Evolutionary conservation across 169 alveolate genomes (phyloP), one percentile per base, ranked within the genome.

Genomic region (Plasmodium knowlesi): DNA sequence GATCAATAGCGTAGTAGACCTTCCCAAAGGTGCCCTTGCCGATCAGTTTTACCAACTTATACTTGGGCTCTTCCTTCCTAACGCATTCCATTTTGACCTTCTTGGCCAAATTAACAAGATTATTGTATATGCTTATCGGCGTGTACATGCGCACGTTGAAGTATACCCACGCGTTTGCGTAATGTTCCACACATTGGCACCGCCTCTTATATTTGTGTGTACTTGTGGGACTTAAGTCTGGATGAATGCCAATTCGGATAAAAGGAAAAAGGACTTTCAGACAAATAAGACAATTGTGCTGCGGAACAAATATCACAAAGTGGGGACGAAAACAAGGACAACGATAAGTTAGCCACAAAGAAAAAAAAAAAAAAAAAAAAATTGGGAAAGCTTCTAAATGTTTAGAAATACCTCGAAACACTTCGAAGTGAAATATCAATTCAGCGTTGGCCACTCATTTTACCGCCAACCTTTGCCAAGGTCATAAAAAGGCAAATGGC

Each of bases 11-110:
- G 19, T 50, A 88, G 37, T 88, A 88, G 67, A 88, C 94, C 46
- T 88, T 88, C 25, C 94, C 94, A 46, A 88, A 88, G 16, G 94
- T 88, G 25, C 94, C 94, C 53, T 79, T 76, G 67, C 94, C 94
- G 30, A 88, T 88, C 14, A 88, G 76, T 61, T 88, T 88, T 6
- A 78, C 54, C 50, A 88, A 78, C 71, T 79, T 88, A 39, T 88
- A 88, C 16, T 79, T 30, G 30, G 89, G 94, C 19, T 57, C 28
- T 25, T 78, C 85, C 39, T 34, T 78, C 50, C 22, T 88, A 46
- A 30, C 41, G 28, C 39, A 43, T 30, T 76, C 70, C 50, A 32
- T 80, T 79, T 76, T 88, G 71, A 12, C 30, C 73, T 4, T 8
- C 8, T 50, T 57, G 34, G 34, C 32, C 32, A 61, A 0, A 19